A percentile compares a stretch with the other conserved stretches of the same genome.
Evolutionary conservation across 2,329 filamentous ascomycete species (phyloP).

Genomic region (Hymenoscyphus repandus): DNA sequence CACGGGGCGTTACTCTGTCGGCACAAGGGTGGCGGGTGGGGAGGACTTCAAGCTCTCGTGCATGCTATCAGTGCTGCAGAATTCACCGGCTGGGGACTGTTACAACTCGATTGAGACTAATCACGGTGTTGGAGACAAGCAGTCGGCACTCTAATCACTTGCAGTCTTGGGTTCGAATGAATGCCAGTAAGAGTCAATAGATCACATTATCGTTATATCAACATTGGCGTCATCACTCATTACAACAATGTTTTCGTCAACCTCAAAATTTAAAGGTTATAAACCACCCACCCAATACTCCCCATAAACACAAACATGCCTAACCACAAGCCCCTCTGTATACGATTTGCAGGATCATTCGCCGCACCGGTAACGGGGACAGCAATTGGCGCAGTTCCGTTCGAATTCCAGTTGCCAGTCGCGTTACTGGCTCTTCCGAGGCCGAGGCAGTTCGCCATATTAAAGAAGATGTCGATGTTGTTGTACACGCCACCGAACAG

Average conservation of each 20-base stretch:
- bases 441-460: constrained; percentile 42
- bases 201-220: background rate
- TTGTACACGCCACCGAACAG: constrained; percentile 66
- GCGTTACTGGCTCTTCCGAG: constrained; percentile 17
- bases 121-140: too few relatives aligned
- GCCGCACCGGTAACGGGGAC: constrained; percentile 8
- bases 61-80: too few relatives aligned
- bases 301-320: constrained; percentile 20
- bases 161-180: too few relatives aligned
- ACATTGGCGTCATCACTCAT: too few relatives aligned
- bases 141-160: too few relatives aligned
- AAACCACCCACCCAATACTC: constrained; percentile 16
- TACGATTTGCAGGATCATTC: constrained; percentile 6
- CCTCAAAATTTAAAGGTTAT: constrained; percentile 8
- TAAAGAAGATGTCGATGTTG: constrained; percentile 70
- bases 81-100: too few relatives aligned
- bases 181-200: too few relatives aligned
- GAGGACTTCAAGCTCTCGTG: too few relatives aligned
- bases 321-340: constrained; percentile 16
- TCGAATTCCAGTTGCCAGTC: constrained; percentile 8
- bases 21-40: too few relatives aligned
- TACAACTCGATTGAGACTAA: too few relatives aligned
- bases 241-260: too few relatives aligned
- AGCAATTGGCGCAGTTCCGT: background rate
- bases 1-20: too few relatives aligned